phyloP scores from a whole-genome alignment of 2,329 filamentous ascomycete species.

The Fusarium albidum region DNA sequence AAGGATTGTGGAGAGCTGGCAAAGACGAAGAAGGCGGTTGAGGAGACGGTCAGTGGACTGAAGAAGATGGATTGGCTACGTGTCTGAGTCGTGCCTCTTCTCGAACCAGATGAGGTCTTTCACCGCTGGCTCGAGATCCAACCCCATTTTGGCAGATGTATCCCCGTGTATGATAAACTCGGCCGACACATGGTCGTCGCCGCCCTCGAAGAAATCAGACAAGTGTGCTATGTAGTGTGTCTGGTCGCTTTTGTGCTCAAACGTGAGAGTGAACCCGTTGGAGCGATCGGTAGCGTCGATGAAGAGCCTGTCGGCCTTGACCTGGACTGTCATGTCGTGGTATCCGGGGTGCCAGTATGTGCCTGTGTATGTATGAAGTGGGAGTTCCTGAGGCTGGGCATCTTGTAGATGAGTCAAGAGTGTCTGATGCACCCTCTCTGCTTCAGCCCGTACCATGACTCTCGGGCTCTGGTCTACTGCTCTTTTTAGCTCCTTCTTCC shows the following conservation, averaged over 20 bases:
- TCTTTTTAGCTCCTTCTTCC: not conserved
- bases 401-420: not conserved
- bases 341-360: conserved; percentile 41
- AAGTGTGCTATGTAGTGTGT: conserved; percentile 30
- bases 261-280: conserved; percentile 35
- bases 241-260: conserved; percentile 31
- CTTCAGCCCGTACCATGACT: too few species aligned
- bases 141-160: conserved; percentile 20
- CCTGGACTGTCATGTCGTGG: conserved; percentile 30
- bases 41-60: too few species aligned
- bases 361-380: conserved; percentile 30
- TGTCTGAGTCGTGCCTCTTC: not conserved
- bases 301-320: conserved; percentile 26
- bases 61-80: too few species aligned
- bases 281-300: conserved; percentile 42
- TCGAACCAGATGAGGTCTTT: conserved; percentile 35
- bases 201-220: conserved; percentile 24
- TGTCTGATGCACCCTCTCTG: too few species aligned
- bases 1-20: too few species aligned
- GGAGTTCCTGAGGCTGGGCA: not conserved
- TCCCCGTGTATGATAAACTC: conserved; percentile 33
- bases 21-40: too few species aligned
- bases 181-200: conserved; percentile 11
- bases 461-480: not conserved
- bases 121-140: conserved; percentile 29